Percentiles rank a stretch among this genome's conserved stretches.
phyloP scores from a whole-genome alignment of 371 early-diverging fungal species.

The Haplosporangium sp. region DNA sequence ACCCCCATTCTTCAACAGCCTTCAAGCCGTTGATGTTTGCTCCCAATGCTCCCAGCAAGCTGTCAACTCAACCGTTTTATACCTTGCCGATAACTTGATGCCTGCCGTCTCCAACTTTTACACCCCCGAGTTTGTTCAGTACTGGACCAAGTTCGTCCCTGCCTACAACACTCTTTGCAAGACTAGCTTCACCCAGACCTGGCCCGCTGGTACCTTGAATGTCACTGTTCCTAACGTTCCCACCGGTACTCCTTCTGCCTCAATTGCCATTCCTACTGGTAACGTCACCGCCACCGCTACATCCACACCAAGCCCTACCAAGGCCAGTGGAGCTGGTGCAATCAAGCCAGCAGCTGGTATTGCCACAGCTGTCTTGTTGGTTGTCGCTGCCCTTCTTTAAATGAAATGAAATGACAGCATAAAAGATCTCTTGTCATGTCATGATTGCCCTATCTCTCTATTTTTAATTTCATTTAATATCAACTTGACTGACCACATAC shows the following conservation, averaged over 20 bases:
- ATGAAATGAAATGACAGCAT: background rate
- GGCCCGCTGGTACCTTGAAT: slow-evolving; percentile 49
- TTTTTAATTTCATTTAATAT: too few relatives aligned
- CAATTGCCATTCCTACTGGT: slow-evolving; percentile 8
- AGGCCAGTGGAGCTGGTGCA: slow-evolving; percentile 25
- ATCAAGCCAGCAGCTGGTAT: slow-evolving; percentile 36
- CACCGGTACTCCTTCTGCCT: slow-evolving; percentile 10
- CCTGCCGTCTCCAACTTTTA: slow-evolving; percentile 37
- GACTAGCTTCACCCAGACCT: slow-evolving; percentile 28
- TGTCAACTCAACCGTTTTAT: slow-evolving; percentile 19
- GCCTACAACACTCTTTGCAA: slow-evolving; percentile 46
- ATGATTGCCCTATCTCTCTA: background rate
- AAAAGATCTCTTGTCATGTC: too few relatives aligned
- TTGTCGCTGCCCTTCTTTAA: slow-evolving; percentile 33
- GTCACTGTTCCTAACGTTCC: slow-evolving; percentile 35
- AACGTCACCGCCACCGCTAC: slow-evolving; percentile 13
- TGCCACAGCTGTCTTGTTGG: slow-evolving; percentile 32
- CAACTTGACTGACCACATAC: too few relatives aligned
- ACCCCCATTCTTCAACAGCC: slow-evolving; percentile 29
- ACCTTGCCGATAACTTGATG: slow-evolving; percentile 36
- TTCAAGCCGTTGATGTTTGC: slow-evolving; percentile 38
- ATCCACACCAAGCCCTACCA: slow-evolving; percentile 1
- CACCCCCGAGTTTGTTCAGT: slow-evolving; percentile 55
- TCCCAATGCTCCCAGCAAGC: slow-evolving; percentile 42
- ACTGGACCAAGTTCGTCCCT: slow-evolving; percentile 47